Evolutionary conservation across 2,329 filamentous ascomycete genomes (phyloP).

Genomic region (Aureobasidium sp.): DNA sequence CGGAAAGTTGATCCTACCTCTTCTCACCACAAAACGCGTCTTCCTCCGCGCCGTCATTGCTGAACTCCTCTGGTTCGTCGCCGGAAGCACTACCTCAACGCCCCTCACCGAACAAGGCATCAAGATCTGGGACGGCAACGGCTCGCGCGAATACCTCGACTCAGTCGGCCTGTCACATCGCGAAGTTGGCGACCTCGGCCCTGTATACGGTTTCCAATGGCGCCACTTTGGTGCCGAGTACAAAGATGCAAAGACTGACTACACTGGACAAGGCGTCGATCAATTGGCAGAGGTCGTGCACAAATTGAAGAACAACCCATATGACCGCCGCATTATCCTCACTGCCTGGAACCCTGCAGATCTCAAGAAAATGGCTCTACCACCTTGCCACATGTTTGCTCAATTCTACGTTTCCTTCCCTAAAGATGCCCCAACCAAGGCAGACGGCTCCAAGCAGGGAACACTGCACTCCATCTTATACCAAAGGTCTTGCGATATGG

Average conservation of each 20-base stretch:
- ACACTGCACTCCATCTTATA: slow-evolving; percentile 83
- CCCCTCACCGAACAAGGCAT: slow-evolving; percentile 72
- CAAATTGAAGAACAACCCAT: slow-evolving; percentile 76
- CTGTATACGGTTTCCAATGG: slow-evolving; percentile 98
- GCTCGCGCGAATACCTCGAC: slow-evolving; percentile 83
- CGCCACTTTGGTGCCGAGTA: slow-evolving; percentile 95
- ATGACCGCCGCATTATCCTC: slow-evolving; percentile 83
- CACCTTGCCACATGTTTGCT: slow-evolving; percentile 95
- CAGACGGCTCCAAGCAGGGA: slow-evolving; percentile 46
- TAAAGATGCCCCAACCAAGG: slow-evolving; percentile 21
- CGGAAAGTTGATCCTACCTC: slow-evolving; percentile 67
- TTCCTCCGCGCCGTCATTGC: slow-evolving; percentile 84
- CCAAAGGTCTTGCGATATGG: slow-evolving; percentile 94
- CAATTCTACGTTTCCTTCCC: slow-evolving; percentile 89
- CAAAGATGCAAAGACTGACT: slow-evolving; percentile 69
- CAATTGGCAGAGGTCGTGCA: slow-evolving; percentile 86
- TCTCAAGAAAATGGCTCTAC: slow-evolving; percentile 79
- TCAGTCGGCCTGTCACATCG: slow-evolving; percentile 73
- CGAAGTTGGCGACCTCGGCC: slow-evolving; percentile 81
- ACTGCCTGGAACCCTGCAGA: slow-evolving; percentile 91
- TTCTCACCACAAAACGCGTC: slow-evolving; percentile 95
- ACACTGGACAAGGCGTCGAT: slow-evolving; percentile 82
- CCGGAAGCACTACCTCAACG: slow-evolving; percentile 71
- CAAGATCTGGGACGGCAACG: slow-evolving; percentile 98
- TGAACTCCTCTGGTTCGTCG: slow-evolving; percentile 94